Evolutionary conservation across 2,329 filamentous ascomycete genomes (phyloP), one percentile per base, ranked within the genome.

Genomic region (Microdochium bolleyi): DNA sequence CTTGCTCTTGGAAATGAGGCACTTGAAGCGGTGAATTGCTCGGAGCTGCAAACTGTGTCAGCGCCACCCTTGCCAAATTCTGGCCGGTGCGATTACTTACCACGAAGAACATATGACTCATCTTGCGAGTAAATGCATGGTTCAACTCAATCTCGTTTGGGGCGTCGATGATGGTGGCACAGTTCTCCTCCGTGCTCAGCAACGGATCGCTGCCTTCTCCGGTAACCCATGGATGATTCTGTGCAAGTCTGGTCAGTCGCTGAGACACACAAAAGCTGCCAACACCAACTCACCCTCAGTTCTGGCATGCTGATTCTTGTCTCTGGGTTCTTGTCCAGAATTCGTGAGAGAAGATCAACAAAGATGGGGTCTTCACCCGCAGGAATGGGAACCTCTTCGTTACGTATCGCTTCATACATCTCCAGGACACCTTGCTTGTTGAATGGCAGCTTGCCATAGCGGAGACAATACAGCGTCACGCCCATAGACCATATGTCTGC

Each of bases 401-500:
- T 80, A 58, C 87, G 87, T 69, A 99, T 97, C 4, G 90, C 84
- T 54, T 95, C 85, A 65, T 95, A 97, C 56, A 97, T 82, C 50
- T 96, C 92, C 53, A 96, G 75, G 55, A 96, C 84, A 19, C 83
- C 84, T 5, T 81, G 75, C 53, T 86, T 82, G 62, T 92, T 87
- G 64, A 97, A 99, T 0, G 94, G 94, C 56, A 99, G 86, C 50
- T 75, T 78, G 30, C 94, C 94, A 62, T 95, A 97, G 55, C 88
- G 85, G 38, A 99, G 77, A 67, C 94, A 99, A 67, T 92, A 97
- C 2, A 99, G 75, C 1, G 92, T 95, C 9, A 96, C 86, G 7
- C 94, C 94, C 92, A 97, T 97, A 3, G 92, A 95, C 94, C 94
- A 99, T 52, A 99, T 91, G 69, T 99, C 94, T 3, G 90, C 90